Conservation (phyloP, 1,139 yeast species). For the Nakaseomyces uthaithaninus region DNA sequence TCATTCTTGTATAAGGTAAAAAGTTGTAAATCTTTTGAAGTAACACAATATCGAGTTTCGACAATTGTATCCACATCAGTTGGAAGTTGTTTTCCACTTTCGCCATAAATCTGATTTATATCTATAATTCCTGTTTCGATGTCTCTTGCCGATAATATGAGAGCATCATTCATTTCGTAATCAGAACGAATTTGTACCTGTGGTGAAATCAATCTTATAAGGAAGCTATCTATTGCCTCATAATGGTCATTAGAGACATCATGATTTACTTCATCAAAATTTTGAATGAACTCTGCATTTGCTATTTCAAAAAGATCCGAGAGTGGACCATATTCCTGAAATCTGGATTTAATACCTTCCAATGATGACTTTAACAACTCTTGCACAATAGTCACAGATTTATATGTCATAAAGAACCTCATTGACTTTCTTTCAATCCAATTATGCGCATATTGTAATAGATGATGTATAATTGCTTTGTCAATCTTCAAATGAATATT, state of each 20-base stretch:
- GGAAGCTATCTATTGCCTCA: slow-evolving; percentile 51
- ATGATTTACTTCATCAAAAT: slow-evolving; percentile 46
- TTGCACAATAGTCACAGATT: slow-evolving; percentile 62
- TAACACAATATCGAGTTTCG: slow-evolving; percentile 64
- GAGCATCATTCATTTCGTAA: slow-evolving; percentile 51
- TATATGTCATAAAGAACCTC: slow-evolving; percentile 56
- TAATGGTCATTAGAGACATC: slow-evolving; percentile 37
- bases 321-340: slow-evolving; percentile 18
- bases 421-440: slow-evolving; percentile 52
- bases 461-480: slow-evolving; percentile 49
- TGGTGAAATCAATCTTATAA: slow-evolving; percentile 67
- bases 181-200: slow-evolving; percentile 73
- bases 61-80: slow-evolving; percentile 41
- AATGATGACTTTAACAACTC: slow-evolving; percentile 35
- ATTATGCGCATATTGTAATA: slow-evolving; percentile 51
- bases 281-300: slow-evolving; percentile 32
- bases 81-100: slow-evolving; percentile 40
- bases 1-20: slow-evolving; percentile 52
- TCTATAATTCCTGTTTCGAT: slow-evolving; percentile 59
- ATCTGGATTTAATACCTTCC: slow-evolving; percentile 14
- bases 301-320: slow-evolving; percentile 20
- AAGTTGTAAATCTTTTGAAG: slow-evolving; percentile 60
- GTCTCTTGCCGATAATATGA: slow-evolving; percentile 60
- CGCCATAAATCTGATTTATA: slow-evolving; percentile 27
- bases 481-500: slow-evolving; percentile 68